A percentile compares a stretch with the other conserved stretches of the same genome.
Conservation (phyloP, 352 stramenopile species). For the Globisporangium nodosum region DNA sequence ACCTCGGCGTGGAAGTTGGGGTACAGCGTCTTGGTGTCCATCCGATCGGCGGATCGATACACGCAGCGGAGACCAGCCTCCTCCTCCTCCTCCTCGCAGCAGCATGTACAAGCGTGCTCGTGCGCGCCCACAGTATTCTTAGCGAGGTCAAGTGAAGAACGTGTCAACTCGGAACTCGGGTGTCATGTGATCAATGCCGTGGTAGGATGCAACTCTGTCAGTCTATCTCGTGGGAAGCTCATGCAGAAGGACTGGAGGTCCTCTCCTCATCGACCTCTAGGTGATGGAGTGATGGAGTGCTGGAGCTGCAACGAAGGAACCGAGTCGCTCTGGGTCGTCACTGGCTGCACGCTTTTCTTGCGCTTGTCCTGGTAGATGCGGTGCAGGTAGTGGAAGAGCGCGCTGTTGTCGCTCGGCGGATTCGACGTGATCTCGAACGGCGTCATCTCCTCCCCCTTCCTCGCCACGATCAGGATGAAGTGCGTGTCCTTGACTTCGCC, state of each 20-base stretch:
- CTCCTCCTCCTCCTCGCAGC: too few species aligned
- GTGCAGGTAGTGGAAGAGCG: slow-evolving; percentile 21
- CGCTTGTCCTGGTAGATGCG: slow-evolving; percentile 21
- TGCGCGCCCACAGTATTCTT: too few species aligned
- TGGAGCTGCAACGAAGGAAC: slow-evolving; percentile 6
- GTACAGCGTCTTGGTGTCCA: slow-evolving; percentile 31
- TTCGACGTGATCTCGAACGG: slow-evolving; percentile 26
- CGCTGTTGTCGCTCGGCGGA: slow-evolving; percentile 18
- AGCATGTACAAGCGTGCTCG: too few species aligned
- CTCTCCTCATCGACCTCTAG: not conserved
- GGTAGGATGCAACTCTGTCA: too few species aligned
- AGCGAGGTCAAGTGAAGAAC: too few species aligned
- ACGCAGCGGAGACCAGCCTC: too few species aligned
- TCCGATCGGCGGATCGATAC: not conserved
- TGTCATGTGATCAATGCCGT: too few species aligned
- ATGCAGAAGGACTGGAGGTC: too few species aligned
- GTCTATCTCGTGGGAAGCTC: too few species aligned
- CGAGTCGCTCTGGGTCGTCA: not conserved
- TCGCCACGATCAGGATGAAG: slow-evolving; percentile 34
- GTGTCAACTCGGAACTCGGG: too few species aligned
- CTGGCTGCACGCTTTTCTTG: slow-evolving; percentile 12
- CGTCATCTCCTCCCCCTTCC: slow-evolving; percentile 20
- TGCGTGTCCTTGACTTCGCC: slow-evolving; percentile 21
- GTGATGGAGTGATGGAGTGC: not conserved
- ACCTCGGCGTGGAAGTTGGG: slow-evolving; percentile 55